These are phyloP conservation scores for Dalechampia spathulata DNA, from an alignment of 441 rosid genomes.

Conservation along the genomic window DNA sequence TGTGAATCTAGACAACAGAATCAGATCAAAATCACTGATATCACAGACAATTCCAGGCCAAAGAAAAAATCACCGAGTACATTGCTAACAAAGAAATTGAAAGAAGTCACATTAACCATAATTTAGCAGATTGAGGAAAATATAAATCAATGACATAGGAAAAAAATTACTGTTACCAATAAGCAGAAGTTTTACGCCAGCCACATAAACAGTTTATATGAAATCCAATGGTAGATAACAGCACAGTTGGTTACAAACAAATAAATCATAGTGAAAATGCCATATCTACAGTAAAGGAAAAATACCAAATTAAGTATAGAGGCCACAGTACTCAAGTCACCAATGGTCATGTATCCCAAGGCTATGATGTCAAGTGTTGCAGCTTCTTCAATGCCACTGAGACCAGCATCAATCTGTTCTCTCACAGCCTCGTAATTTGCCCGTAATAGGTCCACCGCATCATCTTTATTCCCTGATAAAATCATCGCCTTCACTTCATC, in stretches of 20 bases:
- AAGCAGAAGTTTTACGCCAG: too few relatives aligned
- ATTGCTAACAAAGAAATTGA: not conserved
- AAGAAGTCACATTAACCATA: too few relatives aligned
- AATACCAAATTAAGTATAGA: slow-evolving; percentile 50
- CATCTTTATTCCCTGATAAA: slow-evolving; percentile 44
- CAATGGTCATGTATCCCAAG: slow-evolving; percentile 64
- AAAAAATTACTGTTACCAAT: too few relatives aligned
- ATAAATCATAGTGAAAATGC: too few relatives aligned
- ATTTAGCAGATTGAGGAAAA: too few relatives aligned
- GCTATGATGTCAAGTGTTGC: slow-evolving; percentile 74
- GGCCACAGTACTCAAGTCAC: slow-evolving; percentile 46
- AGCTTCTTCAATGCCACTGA: slow-evolving; percentile 61
- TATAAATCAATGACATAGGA: too few relatives aligned
- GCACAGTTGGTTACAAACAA: too few relatives aligned
- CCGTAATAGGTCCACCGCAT: slow-evolving; percentile 63
- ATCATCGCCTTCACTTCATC: slow-evolving; percentile 64
- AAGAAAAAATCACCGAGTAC: not conserved
- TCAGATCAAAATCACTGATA: too few relatives aligned
- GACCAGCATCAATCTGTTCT: slow-evolving; percentile 53
- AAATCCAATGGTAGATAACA: too few relatives aligned
- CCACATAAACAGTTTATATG: too few relatives aligned
- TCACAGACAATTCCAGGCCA: not conserved
- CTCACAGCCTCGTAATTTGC: slow-evolving; percentile 74
- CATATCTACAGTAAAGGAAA: not conserved
- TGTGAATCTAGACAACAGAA: too few relatives aligned